These are phyloP conservation scores for Schizonepeta tenuifolia DNA, from an alignment of 257 asterid species.

Conservation along the genomic window DNA sequence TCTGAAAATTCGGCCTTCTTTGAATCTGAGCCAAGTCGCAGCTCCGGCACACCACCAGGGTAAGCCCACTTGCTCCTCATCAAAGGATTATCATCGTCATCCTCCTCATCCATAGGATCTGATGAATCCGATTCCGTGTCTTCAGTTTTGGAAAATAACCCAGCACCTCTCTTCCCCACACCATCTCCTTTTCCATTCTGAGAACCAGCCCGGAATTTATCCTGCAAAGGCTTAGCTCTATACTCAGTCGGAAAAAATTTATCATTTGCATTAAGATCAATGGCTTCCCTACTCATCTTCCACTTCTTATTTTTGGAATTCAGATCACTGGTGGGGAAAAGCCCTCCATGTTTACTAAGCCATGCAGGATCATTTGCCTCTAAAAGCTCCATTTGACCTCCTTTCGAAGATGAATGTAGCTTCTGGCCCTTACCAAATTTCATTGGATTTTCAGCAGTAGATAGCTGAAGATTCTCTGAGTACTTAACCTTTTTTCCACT, in stretches of 20 bases:
- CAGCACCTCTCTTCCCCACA: conserved; percentile 47
- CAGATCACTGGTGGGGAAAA: conserved; percentile 54
- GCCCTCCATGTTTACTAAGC: conserved; percentile 55
- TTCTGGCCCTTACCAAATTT: conserved; percentile 66
- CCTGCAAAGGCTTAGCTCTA: conserved; percentile 52
- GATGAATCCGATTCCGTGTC: conserved; percentile 98
- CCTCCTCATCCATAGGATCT: conserved; percentile 69
- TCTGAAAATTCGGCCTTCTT: conserved; percentile 55
- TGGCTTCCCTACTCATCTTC: conserved; percentile 56
- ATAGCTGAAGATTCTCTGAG: conserved; percentile 50
- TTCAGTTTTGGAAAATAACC: conserved; percentile 55
- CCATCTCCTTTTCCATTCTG: conserved; percentile 59
- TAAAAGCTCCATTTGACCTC: conserved; percentile 55
- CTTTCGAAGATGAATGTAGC: conserved; percentile 57
- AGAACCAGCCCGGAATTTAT: conserved; percentile 48
- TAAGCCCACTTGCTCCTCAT: conserved; percentile 98
- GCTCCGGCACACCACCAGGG: conserved; percentile 69
- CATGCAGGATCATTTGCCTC: conserved; percentile 59
- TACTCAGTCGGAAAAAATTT: conserved; percentile 53
- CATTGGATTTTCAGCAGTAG: conserved; percentile 61
- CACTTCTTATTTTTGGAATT: conserved; percentile 62
- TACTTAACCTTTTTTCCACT: conserved; percentile 57
- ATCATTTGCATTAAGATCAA: conserved; percentile 57
- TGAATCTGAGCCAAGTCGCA: conserved; percentile 45
- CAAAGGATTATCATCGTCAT: conserved; percentile 80